These are phyloP conservation scores for Bassia scoparia DNA, from an alignment of 148 eudicot genomes.

Conservation along the genomic window DNA sequence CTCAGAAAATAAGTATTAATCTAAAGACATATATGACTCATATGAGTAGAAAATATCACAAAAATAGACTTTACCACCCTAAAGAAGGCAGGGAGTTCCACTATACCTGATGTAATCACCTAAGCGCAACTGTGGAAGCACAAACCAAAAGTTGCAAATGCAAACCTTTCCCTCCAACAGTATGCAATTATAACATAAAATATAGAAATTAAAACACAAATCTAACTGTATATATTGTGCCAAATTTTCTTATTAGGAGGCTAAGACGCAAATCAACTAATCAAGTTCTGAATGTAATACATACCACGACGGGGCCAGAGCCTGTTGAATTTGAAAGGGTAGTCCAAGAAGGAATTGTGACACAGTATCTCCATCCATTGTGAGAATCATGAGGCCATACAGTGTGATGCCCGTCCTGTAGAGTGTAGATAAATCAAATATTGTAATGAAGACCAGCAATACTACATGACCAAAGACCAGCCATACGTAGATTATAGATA, in stretches of 20 bases:
- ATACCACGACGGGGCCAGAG: constrained; percentile 79
- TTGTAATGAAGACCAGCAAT: neutral
- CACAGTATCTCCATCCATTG: constrained; percentile 94
- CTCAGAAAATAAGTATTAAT: neutral
- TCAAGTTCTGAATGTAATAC: constrained; percentile 10
- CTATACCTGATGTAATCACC: neutral
- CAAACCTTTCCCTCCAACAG: neutral
- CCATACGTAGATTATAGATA: neutral
- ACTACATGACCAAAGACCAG: neutral
- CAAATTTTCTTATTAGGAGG: neutral
- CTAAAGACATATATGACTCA: neutral
- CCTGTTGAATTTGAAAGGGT: constrained; percentile 55
- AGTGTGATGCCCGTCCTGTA: constrained; percentile 73
- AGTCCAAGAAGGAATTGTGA: constrained; percentile 90
- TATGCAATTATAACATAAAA: neutral
- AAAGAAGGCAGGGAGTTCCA: neutral
- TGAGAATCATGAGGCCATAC: constrained; percentile 90
- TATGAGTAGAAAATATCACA: neutral
- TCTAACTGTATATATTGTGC: neutral
- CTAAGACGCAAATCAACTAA: neutral
- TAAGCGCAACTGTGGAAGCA: constrained; percentile 1
- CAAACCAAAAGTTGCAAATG: constrained; percentile 1
- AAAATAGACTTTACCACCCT: neutral
- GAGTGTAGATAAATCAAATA: constrained; percentile 35
- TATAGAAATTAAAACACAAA: constrained; percentile 7